phyloP scores from a whole-genome alignment of 768 basidiomycete species.

The Xerocomellus amylosporus region DNA sequence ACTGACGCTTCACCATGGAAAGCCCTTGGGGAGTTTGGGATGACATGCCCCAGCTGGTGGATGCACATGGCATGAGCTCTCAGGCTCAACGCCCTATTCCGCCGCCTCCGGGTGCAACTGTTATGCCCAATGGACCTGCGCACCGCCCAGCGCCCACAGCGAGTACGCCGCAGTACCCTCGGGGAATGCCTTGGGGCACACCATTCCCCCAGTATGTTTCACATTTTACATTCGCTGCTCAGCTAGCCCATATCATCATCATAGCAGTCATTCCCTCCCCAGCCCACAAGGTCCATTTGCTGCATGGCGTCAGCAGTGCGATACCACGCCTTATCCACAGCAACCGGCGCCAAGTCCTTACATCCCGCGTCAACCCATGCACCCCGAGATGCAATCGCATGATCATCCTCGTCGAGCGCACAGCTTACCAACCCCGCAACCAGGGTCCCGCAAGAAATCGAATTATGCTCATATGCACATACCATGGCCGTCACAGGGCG shows the following conservation, averaged over 20 bases:
- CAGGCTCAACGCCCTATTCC: slow-evolving; percentile 17
- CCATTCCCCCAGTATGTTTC: slow-evolving; percentile 17
- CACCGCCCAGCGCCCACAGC: slow-evolving; percentile 10
- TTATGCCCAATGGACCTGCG: slow-evolving; percentile 11
- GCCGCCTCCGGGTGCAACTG: slow-evolving; percentile 22
- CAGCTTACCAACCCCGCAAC: not conserved
- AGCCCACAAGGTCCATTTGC: slow-evolving; percentile 16
- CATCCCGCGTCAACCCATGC: slow-evolving; percentile 23
- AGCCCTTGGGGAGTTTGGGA: slow-evolving; percentile 13
- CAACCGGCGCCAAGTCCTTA: slow-evolving; percentile 30
- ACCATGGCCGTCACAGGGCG: slow-evolving; percentile 17
- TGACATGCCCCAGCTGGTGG: slow-evolving; percentile 30
- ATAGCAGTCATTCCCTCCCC: slow-evolving; percentile 5
- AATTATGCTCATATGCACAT: slow-evolving; percentile 2
- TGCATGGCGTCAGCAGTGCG: slow-evolving; percentile 3
- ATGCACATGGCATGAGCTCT: slow-evolving; percentile 7
- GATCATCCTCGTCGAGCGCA: slow-evolving; percentile 7
- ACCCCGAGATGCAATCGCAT: slow-evolving; percentile 10
- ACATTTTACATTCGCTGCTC: not conserved
- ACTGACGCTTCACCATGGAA: slow-evolving; percentile 14
- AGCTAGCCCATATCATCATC: slow-evolving; percentile 1
- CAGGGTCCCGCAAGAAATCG: slow-evolving; percentile 1
- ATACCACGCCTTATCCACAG: slow-evolving; percentile 9
- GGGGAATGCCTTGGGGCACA: slow-evolving; percentile 20
- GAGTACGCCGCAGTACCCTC: slow-evolving; percentile 5